Conservation (phyloP, 2,329 filamentous ascomycete genomes). For the Claviceps pazoutovae region DNA sequence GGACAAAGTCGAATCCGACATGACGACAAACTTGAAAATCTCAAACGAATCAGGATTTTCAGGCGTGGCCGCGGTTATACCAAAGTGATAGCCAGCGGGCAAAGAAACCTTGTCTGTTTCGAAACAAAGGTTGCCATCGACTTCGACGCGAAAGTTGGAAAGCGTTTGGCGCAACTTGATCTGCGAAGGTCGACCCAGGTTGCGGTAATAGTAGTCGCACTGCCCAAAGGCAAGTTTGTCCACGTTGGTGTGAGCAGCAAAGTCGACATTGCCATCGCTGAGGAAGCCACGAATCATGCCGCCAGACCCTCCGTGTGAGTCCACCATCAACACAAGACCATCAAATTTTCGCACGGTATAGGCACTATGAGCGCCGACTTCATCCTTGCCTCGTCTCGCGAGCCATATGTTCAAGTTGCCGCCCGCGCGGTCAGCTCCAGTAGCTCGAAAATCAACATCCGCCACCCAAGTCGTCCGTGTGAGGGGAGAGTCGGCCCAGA, state of each 20-base stretch:
- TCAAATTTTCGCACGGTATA: constrained; percentile 80
- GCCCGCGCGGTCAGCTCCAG: constrained; percentile 68
- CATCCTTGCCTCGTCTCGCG: constrained; percentile 50
- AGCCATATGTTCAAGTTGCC: constrained; percentile 96
- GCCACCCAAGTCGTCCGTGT: constrained; percentile 60
- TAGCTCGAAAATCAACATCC: constrained; percentile 77
- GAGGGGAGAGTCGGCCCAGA: constrained; percentile 60
- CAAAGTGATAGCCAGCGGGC: constrained; percentile 70
- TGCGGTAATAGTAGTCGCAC: constrained; percentile 82
- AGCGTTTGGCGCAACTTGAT: constrained; percentile 57
- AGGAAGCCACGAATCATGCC: constrained; percentile 85
- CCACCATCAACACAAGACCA: constrained; percentile 75
- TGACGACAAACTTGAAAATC: constrained; percentile 71
- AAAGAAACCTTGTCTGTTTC: constrained; percentile 65
- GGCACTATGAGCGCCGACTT: constrained; percentile 59
- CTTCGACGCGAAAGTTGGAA: constrained; percentile 56
- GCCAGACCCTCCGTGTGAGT: constrained; percentile 62
- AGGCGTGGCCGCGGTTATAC: constrained; percentile 74
- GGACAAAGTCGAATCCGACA: constrained; percentile 34
- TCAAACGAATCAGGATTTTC: constrained; percentile 94
- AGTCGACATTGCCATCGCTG: constrained; percentile 79
- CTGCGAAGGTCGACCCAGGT: constrained; percentile 71
- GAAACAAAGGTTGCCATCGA: constrained; percentile 76
- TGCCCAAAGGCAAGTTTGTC: constrained; percentile 86
- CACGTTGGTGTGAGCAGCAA: constrained; percentile 58